phyloP scores from a whole-genome alignment of 306 rosid genomes.

The Pyrus pyrifolia region DNA sequence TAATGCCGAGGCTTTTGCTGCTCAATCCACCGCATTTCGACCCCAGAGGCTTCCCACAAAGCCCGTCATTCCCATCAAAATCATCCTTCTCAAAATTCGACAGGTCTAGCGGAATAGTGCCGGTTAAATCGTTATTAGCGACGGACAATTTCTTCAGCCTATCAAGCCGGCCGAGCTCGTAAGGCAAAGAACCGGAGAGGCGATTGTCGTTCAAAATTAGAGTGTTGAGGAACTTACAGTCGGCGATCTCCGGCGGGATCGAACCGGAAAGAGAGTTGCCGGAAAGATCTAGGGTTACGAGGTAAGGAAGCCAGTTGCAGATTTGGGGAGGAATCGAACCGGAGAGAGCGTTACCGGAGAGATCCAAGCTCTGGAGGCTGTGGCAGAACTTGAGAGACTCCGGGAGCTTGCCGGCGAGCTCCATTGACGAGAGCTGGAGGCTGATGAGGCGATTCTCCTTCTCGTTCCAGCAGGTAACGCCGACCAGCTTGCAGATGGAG shows the following conservation, averaged over 20 bases:
- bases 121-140: constrained; percentile 36
- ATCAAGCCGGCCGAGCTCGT: constrained; percentile 42
- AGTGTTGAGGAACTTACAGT: constrained; percentile 45
- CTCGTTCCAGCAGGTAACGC: constrained; percentile 55
- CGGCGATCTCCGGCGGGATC: constrained; percentile 44
- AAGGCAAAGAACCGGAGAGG: constrained; percentile 44
- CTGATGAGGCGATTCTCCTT: constrained; percentile 52
- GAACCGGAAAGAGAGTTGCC: constrained; percentile 39
- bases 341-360: constrained; percentile 36
- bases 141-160: constrained; percentile 43
- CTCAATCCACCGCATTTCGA: constrained; percentile 43
- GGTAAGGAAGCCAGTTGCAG: constrained; percentile 49
- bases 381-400: constrained; percentile 44
- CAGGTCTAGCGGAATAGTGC: constrained; percentile 36
- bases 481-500: constrained; percentile 46
- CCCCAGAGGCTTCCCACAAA: constrained; percentile 45
- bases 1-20: constrained; percentile 36
- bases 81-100: constrained; percentile 18
- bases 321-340: constrained; percentile 40
- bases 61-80: constrained; percentile 37
- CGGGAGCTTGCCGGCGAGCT: constrained; percentile 39
- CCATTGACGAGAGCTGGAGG: constrained; percentile 43
- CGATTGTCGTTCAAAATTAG: constrained; percentile 29
- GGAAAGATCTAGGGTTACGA: constrained; percentile 54
- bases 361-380: constrained; percentile 42